Percentiles rank a stretch among this genome's conserved stretches.
These are phyloP conservation scores for Leonotis leonurus DNA, from an alignment of 257 asterid species.

Conservation along the genomic window DNA sequence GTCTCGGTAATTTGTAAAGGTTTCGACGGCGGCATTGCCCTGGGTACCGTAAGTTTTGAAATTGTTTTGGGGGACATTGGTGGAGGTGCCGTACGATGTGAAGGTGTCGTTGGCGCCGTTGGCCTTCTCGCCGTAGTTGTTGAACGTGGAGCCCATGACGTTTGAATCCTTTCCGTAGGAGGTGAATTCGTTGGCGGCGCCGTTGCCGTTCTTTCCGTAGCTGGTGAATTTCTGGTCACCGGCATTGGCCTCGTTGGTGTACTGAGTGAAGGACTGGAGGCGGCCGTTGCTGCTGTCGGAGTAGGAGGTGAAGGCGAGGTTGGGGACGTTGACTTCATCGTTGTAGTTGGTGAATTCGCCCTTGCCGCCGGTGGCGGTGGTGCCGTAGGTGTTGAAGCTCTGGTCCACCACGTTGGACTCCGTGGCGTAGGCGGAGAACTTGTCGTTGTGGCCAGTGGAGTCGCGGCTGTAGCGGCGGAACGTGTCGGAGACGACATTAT, in stretches of 20 bases:
- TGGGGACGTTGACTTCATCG: constrained; percentile 34
- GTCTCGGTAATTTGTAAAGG: constrained; percentile 57
- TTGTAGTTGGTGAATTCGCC: constrained; percentile 50
- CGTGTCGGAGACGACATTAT: constrained; percentile 29
- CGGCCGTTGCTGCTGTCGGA: constrained; percentile 55
- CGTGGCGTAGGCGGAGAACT: constrained; percentile 46
- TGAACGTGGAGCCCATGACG: constrained; percentile 55
- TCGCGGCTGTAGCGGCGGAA: constrained; percentile 82
- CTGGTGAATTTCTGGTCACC: constrained; percentile 51
- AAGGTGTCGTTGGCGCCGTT: constrained; percentile 50
- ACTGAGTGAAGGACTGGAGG: constrained; percentile 34
- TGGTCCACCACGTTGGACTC: constrained; percentile 47
- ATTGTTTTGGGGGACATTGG: constrained; percentile 50
- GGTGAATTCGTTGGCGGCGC: constrained; percentile 45
- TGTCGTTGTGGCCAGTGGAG: constrained; percentile 46
- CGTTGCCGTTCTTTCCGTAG: constrained; percentile 72
- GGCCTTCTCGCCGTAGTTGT: constrained; percentile 53
- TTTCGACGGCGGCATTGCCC: constrained; percentile 54
- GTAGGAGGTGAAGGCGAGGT: constrained; percentile 54
- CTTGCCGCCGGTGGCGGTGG: constrained; percentile 48
- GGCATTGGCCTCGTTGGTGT: constrained; percentile 44
- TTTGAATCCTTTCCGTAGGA: constrained; percentile 58
- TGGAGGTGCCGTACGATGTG: constrained; percentile 46
- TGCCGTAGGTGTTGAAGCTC: constrained; percentile 63
- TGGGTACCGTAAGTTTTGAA: constrained; percentile 54